Evolutionary conservation across 495 filamentous ascomycete genomes (phyloP), one percentile per base, ranked within the genome.

Genomic region (Hyaloscypha finlandica): DNA sequence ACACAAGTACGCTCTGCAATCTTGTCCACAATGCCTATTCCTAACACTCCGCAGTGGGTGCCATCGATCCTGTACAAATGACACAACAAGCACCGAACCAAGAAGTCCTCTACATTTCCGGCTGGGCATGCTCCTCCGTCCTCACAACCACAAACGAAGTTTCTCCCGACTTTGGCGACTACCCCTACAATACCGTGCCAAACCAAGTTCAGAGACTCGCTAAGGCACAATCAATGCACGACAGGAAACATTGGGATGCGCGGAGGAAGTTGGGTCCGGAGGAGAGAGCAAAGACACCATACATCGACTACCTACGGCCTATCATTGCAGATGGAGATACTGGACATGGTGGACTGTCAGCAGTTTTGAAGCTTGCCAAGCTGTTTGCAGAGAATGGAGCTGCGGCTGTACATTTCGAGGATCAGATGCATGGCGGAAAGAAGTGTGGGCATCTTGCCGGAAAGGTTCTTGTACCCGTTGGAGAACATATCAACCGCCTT

Each of bases 301-400:
- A 96, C 73, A 78, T 90, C 45, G 95, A 99, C 76, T 98, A 96
- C 70, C 79, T 99, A 74, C 86, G 95, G 33, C 95, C 95, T 39
- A 99, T 99, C 65, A 84, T 99, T 66, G 96, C 95, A n/a, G 95
- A 99, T 74, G 95, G 95, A 65, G 95, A 99, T 77, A 98, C 94
- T 29, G 95, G 95, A 48, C 90, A 93, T 76, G 95, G 95, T 35
- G 95, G 95, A 12, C 78, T 98, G 51, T 92, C 92, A 6, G 90
- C 95, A 4, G 95, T 99, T 8, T 83, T 97, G 73, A 99, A 99
- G 81, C 87, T 99, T 22, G 93, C 95, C 31, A 99, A 98, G 79
- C 86, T 99, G 14, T 99, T 99, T 71, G 95, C 96, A n/a, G 95
- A 99, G 78, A 96, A 96, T 70, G 95, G 95, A 52, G 95, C 96